These are phyloP conservation scores for Linnemannia schmuckeri DNA, from an alignment of 192 early-diverging fungal genomes.

Conservation along the genomic window DNA sequence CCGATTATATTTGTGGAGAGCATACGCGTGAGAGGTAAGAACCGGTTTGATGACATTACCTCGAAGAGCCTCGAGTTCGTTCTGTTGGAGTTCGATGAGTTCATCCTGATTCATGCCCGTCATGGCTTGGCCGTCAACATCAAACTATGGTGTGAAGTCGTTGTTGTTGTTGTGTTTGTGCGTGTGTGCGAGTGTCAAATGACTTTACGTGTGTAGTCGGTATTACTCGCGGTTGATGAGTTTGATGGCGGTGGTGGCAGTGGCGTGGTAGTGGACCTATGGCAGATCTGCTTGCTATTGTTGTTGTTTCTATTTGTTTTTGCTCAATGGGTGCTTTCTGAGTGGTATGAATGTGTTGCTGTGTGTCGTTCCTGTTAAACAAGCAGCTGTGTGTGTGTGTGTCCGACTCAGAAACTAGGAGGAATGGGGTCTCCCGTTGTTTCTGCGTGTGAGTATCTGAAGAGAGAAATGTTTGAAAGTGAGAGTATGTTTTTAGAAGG, in stretches of 20 bases:
- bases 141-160: background rate
- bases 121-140: constrained; percentile 20
- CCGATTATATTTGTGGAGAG: background rate
- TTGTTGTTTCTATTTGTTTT: background rate
- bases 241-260: too few relatives aligned
- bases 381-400: background rate
- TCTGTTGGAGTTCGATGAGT: constrained; percentile 72
- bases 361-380: background rate
- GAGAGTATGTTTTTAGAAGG: background rate
- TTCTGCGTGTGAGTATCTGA: background rate
- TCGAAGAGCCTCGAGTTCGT: constrained; percentile 79
- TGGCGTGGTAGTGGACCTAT: background rate
- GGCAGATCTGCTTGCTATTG: background rate
- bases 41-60: constrained; percentile 39
- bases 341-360: background rate
- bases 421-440: background rate
- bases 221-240: too few relatives aligned
- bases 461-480: background rate
- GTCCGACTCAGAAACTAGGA: constrained; percentile 26
- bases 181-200: background rate
- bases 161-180: background rate
- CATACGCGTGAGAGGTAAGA: background rate
- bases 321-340: constrained; percentile 8
- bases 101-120: constrained; percentile 61
- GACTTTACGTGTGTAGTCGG: background rate